Evolutionary conservation across 2,329 filamentous ascomycete species (phyloP), one percentile per base, ranked within the genome.

Genomic region (Tolypocladium tropicale): DNA sequence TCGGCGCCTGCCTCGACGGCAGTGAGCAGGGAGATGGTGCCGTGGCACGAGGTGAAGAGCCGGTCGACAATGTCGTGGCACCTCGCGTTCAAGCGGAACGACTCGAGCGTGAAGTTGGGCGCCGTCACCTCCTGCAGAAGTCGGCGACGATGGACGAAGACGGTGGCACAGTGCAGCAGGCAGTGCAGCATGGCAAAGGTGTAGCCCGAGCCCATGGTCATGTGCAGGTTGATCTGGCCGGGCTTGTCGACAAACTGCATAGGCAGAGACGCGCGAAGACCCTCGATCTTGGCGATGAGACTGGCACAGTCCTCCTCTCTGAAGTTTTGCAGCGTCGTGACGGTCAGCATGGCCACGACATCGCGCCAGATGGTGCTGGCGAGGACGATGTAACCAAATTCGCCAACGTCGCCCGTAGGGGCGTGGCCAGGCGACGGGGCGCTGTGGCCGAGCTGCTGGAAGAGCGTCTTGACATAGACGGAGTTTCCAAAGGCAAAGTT

Each of bases 161-260:
- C 79, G 32, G 78, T 81, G 11, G 80, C 78, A 62, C 80, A 83
- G 65, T 84, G 80, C 23, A 84, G 72, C 25, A 84, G 75, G 56
- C 78, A 82, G 67, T 84, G 81, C 53, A 84, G 75, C 78, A 84
- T 82, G 59, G 81, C 80, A 64, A 81, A 84, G 0, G 80, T 83
- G 62, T 80, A 81, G 55, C 81, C 81, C 49, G 80, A 83, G 37
- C 81, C 81, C 81, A 84, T 84, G 23, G 81, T 83, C 64, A 84
- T 82, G 67, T 84, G 81, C 6, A 83, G 71, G 63, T 78, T 80
- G 64, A 84, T 81, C 68, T 84, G 81, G 41, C 78, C 79, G 0
- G 79, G 78, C 68, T 84, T 83, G 63, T 84, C 81, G 59, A 80
- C 74, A 56, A 81, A 83, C 66, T 83, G 81, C 72, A 80, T 77